phyloP scores from a whole-genome alignment of 257 asterid species.

The Salvia rosmarinus region DNA sequence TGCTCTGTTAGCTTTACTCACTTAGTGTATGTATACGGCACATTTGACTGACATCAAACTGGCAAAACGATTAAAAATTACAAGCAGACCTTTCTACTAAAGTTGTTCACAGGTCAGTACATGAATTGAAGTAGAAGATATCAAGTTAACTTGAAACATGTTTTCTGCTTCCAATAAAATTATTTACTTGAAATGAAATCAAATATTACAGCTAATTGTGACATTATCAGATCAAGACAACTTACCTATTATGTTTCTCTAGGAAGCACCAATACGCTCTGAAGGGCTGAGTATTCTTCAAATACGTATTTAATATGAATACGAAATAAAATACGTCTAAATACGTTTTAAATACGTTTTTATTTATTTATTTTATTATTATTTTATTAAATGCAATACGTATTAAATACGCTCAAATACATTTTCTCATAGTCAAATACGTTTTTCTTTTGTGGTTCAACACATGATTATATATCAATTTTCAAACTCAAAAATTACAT shows the following conservation, averaged over 20 bases:
- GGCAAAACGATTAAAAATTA: neutral
- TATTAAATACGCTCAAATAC: too few species aligned
- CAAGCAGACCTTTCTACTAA: neutral
- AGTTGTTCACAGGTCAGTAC: neutral
- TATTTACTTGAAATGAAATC: conserved; percentile 1
- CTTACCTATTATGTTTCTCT: conserved; percentile 20
- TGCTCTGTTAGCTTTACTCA: neutral
- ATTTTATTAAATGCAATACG: too few species aligned
- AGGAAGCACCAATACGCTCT: too few species aligned
- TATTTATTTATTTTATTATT: too few species aligned
- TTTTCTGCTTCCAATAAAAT: conserved; percentile 3
- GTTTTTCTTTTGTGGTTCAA: too few species aligned
- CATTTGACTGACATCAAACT: conserved; percentile 5
- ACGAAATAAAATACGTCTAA: too few species aligned
- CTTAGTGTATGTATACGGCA: neutral
- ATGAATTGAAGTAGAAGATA: conserved; percentile 17
- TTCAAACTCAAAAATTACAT: too few species aligned
- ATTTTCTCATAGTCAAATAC: too few species aligned
- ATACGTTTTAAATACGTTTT: too few species aligned
- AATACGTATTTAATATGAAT: too few species aligned
- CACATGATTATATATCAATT: too few species aligned
- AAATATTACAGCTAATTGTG: conserved; percentile 4
- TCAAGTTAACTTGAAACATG: conserved; percentile 11
- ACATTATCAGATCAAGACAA: conserved; percentile 6
- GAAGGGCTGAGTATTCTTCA: too few species aligned